Percentiles rank a stretch among this genome's conserved stretches.
Conservation (phyloP, 371 early-diverging fungal genomes). For the Mortierella sp. region DNA sequence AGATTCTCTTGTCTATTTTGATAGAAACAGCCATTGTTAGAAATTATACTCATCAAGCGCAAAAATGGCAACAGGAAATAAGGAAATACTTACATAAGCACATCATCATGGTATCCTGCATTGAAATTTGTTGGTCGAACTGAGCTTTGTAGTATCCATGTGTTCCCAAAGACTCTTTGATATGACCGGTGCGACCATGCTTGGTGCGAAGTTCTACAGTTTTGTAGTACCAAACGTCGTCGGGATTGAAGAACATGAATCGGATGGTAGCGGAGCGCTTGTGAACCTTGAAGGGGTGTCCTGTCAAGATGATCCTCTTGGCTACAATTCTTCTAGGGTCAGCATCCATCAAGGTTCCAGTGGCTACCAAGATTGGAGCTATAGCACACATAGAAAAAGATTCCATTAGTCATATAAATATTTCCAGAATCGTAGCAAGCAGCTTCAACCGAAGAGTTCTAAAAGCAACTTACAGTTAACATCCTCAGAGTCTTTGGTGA, state of each 20-base stretch:
- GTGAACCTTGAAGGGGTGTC: constrained; percentile 95
- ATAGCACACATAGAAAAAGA: neutral
- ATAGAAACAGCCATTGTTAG: neutral
- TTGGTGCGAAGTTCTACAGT: constrained; percentile 94
- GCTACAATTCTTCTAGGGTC: constrained; percentile 91
- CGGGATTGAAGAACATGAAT: constrained; percentile 96
- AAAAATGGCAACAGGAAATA: neutral
- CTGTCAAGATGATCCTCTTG: constrained; percentile 94
- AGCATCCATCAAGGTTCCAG: constrained; percentile 80
- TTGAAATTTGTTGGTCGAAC: constrained; percentile 86
- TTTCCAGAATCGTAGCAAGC: neutral
- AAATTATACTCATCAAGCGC: neutral
- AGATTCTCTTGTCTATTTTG: constrained; percentile 88
- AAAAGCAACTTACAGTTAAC: constrained; percentile 64
- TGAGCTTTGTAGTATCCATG: constrained; percentile 97
- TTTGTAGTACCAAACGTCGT: constrained; percentile 94
- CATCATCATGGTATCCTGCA: constrained; percentile 96
- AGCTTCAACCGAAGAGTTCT: neutral
- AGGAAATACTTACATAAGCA: constrained; percentile 69
- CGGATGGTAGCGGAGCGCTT: constrained; percentile 93
- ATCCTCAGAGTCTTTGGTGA: constrained; percentile 77
- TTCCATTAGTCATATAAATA: neutral
- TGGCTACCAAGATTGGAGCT: constrained; percentile 79
- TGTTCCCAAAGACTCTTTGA: constrained; percentile 93
- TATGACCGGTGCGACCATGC: constrained; percentile 92